Percentiles rank a stretch among this genome's conserved stretches.
Evolutionary conservation across 179 eudicot species (phyloP).

Genomic region (Silene coronaria): DNA sequence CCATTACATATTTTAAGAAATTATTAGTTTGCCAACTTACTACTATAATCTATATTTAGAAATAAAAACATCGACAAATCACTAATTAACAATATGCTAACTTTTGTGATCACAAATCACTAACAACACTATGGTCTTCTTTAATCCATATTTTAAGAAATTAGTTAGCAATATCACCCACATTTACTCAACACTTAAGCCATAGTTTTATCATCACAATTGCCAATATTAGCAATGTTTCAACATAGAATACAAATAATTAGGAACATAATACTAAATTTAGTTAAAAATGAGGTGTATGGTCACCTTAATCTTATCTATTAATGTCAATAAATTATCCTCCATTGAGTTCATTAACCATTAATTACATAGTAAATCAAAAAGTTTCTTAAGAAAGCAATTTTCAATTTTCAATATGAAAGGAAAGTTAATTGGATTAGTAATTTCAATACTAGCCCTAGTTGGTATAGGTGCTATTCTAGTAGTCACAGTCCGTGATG

Average conservation of each 20-base stretch:
- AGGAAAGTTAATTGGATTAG: slow-evolving; percentile 37
- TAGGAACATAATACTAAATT: slow-evolving; percentile 15
- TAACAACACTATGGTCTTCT: too few species aligned
- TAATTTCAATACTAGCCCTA: slow-evolving; percentile 30
- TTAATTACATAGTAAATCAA: background rate
- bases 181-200: background rate
- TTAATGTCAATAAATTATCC: background rate
- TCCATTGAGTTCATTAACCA: slow-evolving; percentile 12
- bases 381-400: slow-evolving; percentile 5
- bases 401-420: slow-evolving; percentile 21
- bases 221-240: slow-evolving; percentile 1
- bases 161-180: too few species aligned
- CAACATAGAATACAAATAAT: slow-evolving; percentile 2
- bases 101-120: background rate
- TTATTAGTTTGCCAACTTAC: background rate
- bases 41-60: background rate
- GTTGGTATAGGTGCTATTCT: slow-evolving; percentile 34
- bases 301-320: background rate
- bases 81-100: background rate
- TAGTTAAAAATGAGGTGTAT: background rate
- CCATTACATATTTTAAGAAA: background rate
- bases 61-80: background rate
- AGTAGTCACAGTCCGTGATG: slow-evolving; percentile 26
- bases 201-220: background rate
- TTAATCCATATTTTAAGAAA: too few species aligned